phyloP scores from a whole-genome alignment of 2,329 filamentous ascomycete species.

The Colletotrichum sp. region DNA sequence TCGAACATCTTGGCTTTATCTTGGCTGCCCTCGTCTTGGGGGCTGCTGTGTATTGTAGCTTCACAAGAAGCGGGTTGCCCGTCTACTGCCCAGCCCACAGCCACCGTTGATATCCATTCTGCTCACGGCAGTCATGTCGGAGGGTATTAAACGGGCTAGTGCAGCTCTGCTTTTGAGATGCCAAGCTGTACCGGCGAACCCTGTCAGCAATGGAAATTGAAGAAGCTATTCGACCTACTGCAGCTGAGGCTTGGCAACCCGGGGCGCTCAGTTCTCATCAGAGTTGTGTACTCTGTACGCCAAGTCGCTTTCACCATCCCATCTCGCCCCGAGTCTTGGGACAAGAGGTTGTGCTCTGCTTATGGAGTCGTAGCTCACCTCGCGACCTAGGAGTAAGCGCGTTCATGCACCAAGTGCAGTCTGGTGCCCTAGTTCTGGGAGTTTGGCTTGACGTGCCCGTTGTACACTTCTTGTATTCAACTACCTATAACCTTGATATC shows the following conservation, averaged over 20 bases:
- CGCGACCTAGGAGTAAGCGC: neutral
- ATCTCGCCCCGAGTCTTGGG: neutral
- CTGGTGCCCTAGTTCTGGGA: neutral
- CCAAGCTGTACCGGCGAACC: neutral
- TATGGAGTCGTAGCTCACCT: neutral
- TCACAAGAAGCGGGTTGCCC: neutral
- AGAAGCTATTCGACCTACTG: neutral
- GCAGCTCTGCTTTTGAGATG: neutral
- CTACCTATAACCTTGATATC: neutral
- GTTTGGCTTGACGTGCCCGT: neutral
- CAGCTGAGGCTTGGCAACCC: neutral
- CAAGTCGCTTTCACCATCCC: neutral
- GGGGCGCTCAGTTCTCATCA: neutral
- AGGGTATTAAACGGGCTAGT: neutral
- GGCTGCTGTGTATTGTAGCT: neutral
- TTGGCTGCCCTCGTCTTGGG: neutral
- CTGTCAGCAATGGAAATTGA: neutral
- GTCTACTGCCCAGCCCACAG: constrained; percentile 12
- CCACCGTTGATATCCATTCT: neutral
- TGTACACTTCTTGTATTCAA: neutral
- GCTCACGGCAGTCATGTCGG: neutral
- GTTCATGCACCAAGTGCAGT: neutral
- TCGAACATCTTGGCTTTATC: constrained; percentile 1
- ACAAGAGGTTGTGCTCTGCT: neutral
- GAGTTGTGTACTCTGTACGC: neutral